A percentile compares a stretch with the other conserved stretches of the same genome.
Evolutionary conservation across 352 stramenopile species (phyloP).

Genomic region (Peronospora belbahrii): DNA sequence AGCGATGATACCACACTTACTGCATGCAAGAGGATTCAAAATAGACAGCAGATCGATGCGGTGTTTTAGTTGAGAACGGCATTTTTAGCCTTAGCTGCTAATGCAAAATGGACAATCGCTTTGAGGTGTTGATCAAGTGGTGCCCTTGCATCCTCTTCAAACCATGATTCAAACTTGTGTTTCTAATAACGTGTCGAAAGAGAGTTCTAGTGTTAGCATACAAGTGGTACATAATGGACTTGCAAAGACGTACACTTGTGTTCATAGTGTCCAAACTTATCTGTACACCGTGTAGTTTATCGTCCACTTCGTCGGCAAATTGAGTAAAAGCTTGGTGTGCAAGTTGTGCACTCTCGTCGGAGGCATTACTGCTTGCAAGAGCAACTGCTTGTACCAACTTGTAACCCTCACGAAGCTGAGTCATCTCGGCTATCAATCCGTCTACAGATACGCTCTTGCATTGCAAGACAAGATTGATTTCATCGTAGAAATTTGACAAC

Average conservation of each 20-base stretch:
- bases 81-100: constrained; percentile 9
- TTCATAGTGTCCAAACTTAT: constrained; percentile 18
- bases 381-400: constrained; percentile 7
- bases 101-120: constrained; percentile 16
- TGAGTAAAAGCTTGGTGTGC: constrained; percentile 12
- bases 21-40: no score
- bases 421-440: constrained; percentile 9
- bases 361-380: neutral
- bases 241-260: constrained; percentile 11
- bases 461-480: constrained; percentile 18
- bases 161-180: constrained; percentile 15
- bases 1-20: no score
- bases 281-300: constrained; percentile 13
- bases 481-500: constrained; percentile 18
- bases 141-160: constrained; percentile 14
- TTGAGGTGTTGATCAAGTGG: constrained; percentile 16
- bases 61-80: neutral
- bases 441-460: constrained; percentile 21
- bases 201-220: neutral
- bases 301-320: constrained; percentile 18
- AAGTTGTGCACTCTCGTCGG: constrained; percentile 2
- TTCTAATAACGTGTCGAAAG: constrained; percentile 3
- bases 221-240: neutral
- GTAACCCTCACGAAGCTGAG: constrained; percentile 16
- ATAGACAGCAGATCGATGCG: no score